phyloP scores from a whole-genome alignment of 345 rosid genomes.

The Melastoma malabathricum region DNA sequence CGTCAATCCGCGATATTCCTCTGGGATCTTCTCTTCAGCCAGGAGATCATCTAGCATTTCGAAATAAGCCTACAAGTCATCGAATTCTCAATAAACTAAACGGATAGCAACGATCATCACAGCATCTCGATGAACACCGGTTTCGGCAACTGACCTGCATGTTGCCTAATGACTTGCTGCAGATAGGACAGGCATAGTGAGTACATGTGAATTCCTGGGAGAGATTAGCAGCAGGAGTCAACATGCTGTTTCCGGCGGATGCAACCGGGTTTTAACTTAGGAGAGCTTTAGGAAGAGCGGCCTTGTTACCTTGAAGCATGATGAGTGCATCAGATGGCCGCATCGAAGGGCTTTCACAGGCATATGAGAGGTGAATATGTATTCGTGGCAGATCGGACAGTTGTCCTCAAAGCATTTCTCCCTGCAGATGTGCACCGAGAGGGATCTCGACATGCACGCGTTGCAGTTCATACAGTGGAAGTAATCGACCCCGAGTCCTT shows the following conservation, averaged over 20 bases:
- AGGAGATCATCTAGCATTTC: constrained; percentile 67
- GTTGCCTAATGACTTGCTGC: constrained; percentile 88
- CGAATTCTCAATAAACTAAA: background rate
- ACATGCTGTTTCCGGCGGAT: constrained; percentile 7
- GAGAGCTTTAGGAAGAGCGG: background rate
- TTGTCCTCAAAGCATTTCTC: constrained; percentile 66
- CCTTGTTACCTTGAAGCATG: constrained; percentile 54
- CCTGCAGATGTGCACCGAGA: constrained; percentile 43
- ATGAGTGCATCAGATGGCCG: constrained; percentile 83
- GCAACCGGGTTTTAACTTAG: background rate
- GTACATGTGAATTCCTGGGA: constrained; percentile 58
- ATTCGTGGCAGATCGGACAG: constrained; percentile 78
- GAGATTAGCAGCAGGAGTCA: constrained; percentile 9
- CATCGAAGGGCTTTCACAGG: constrained; percentile 75
- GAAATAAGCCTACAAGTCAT: constrained; percentile 52
- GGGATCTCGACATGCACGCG: constrained; percentile 58
- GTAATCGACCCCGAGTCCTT: constrained; percentile 67
- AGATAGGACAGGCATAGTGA: constrained; percentile 72
- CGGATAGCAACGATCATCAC: too few relatives aligned
- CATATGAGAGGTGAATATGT: constrained; percentile 47
- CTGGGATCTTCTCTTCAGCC: constrained; percentile 61
- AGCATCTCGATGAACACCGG: too few relatives aligned
- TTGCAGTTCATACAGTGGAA: constrained; percentile 92
- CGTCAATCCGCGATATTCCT: constrained; percentile 41
- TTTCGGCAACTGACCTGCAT: constrained; percentile 53